Evolutionary conservation across 164 flowering plant species (phyloP).

Genomic region (Saururus chinensis): DNA sequence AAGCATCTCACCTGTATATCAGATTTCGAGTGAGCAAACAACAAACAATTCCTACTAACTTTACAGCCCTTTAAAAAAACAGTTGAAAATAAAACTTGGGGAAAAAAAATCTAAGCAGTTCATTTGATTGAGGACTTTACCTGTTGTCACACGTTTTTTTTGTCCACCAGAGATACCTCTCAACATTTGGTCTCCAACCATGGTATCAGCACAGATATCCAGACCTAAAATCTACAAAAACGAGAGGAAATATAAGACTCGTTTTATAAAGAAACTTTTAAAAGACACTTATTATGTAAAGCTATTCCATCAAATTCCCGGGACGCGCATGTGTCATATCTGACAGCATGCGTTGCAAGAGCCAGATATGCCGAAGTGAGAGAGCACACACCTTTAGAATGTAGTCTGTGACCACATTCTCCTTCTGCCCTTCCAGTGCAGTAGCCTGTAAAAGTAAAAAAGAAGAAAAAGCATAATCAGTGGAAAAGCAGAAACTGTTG

Average conservation of each 20-base stretch:
- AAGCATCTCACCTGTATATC: slow-evolving; percentile 39
- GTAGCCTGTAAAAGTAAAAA: slow-evolving; percentile 32
- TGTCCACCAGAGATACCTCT: slow-evolving; percentile 27
- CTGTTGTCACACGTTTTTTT: slow-evolving; percentile 25
- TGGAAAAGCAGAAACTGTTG: neutral
- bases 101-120: neutral
- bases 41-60: too few species aligned
- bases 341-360: neutral
- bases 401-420: slow-evolving; percentile 65
- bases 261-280: too few species aligned
- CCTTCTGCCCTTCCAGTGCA: slow-evolving; percentile 58
- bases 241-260: neutral
- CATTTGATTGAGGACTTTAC: slow-evolving; percentile 4
- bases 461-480: neutral
- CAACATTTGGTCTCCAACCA: slow-evolving; percentile 24
- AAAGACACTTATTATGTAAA: too few species aligned
- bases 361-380: neutral
- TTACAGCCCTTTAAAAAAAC: too few species aligned
- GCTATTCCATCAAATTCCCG: neutral
- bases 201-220: slow-evolving; percentile 23
- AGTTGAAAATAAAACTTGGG: too few species aligned
- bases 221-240: slow-evolving; percentile 22
- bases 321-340: too few species aligned
- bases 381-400: slow-evolving; percentile 40
- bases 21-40: neutral